A percentile compares a stretch with the other conserved stretches of the same genome.
Conservation (phyloP, 352 stramenopile species). For the Pythium phragmitis region DNA sequence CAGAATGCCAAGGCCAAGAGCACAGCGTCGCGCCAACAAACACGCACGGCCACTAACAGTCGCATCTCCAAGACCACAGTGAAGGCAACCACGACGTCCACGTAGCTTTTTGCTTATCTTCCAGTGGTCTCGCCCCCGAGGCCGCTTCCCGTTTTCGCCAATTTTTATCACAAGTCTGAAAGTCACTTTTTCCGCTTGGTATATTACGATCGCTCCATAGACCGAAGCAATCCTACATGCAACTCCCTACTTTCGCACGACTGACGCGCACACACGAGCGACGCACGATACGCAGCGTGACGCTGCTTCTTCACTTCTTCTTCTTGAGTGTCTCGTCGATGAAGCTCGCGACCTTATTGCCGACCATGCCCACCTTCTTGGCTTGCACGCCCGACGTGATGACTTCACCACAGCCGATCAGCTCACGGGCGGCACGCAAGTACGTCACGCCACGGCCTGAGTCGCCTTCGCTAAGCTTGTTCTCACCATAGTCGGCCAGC, state of each 20-base stretch:
- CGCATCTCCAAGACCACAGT: neutral
- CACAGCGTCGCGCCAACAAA: slow-evolving; percentile 10
- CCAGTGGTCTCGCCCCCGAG: neutral
- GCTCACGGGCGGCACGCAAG: slow-evolving; percentile 54
- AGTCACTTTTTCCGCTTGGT: neutral
- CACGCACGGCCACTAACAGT: neutral
- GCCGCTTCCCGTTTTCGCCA: neutral
- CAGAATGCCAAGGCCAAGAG: slow-evolving; percentile 41
- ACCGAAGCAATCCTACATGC: neutral
- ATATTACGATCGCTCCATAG: neutral
- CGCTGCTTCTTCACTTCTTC: slow-evolving; percentile 8
- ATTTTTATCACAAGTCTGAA: neutral
- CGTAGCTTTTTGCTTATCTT: slow-evolving; percentile 1
- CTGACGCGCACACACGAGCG: no score
- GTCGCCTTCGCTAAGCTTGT: slow-evolving; percentile 48
- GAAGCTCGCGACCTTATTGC: slow-evolving; percentile 59
- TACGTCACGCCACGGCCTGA: slow-evolving; percentile 65
- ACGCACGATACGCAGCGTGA: neutral
- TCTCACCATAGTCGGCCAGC: slow-evolving; percentile 55
- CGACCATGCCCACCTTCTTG: slow-evolving; percentile 54
- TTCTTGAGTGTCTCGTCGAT: slow-evolving; percentile 47
- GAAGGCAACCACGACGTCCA: neutral
- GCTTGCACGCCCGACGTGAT: slow-evolving; percentile 52
- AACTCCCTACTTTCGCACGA: neutral
- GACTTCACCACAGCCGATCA: slow-evolving; percentile 43